Evolutionary conservation across 208 protist genomes (phyloP).

Genomic region (Lotmaria passim): DNA sequence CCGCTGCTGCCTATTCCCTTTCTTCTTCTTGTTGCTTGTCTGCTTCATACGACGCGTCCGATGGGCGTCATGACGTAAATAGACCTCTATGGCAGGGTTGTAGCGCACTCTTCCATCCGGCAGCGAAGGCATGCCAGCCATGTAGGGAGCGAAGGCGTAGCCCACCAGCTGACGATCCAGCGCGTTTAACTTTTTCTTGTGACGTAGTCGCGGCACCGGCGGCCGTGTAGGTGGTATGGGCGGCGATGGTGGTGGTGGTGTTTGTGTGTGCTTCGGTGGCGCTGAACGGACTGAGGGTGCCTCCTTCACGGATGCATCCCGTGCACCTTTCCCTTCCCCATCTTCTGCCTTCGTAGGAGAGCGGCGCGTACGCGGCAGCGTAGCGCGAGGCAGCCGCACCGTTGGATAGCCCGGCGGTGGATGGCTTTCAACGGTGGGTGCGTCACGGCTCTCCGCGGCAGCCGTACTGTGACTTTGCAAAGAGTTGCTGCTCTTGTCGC

Average conservation of each 20-base stretch:
- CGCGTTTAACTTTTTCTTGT: neutral
- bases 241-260: neutral
- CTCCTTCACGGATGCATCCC: neutral
- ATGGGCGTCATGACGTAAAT: neutral
- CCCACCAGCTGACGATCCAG: neutral
- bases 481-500: too few relatives aligned
- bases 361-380: neutral
- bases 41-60: neutral
- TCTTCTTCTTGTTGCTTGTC: neutral
- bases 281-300: neutral
- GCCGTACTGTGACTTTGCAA: too few relatives aligned
- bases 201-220: neutral
- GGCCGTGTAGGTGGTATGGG: neutral
- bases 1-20: neutral
- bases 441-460: too few relatives aligned
- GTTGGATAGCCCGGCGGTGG: neutral
- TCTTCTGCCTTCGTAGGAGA: neutral
- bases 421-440: too few relatives aligned
- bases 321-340: too few relatives aligned
- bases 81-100: neutral
- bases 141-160: slow-evolving; percentile 23
- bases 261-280: neutral
- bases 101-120: neutral
- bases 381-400: neutral
- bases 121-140: neutral